Evolutionary conservation across 805 yeast genomes (phyloP).

Genomic region (Saccharomycopsis selenospora): DNA sequence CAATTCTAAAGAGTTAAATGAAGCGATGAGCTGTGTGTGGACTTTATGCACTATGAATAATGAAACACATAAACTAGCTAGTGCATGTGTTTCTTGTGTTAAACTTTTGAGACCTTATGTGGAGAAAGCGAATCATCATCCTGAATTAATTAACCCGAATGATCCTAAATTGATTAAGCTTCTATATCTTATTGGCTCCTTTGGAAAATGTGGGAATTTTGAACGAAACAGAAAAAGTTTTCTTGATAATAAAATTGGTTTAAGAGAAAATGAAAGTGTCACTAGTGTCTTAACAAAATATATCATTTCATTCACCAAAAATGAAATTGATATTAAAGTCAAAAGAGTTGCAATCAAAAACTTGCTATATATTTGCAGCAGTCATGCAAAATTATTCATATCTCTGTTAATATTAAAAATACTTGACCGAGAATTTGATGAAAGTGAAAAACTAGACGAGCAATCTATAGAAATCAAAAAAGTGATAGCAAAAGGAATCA

Average conservation of each 20-base stretch:
- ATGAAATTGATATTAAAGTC: slow-evolving; percentile 28
- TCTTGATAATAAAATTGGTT: slow-evolving; percentile 31
- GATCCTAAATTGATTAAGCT: slow-evolving; percentile 49
- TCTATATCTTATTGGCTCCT: slow-evolving; percentile 56
- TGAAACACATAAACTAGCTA: slow-evolving; percentile 43
- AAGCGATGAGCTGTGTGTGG: slow-evolving; percentile 70
- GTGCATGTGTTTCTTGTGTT: slow-evolving; percentile 60
- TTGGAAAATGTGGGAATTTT: slow-evolving; percentile 65
- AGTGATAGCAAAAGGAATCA: slow-evolving; percentile 49
- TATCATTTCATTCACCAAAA: slow-evolving; percentile 46
- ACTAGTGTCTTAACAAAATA: slow-evolving; percentile 52
- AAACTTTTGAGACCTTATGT: slow-evolving; percentile 42
- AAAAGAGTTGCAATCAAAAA: slow-evolving; percentile 50
- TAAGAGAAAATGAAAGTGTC: slow-evolving; percentile 47
- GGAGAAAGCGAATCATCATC: slow-evolving; percentile 25
- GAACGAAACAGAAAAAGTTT: slow-evolving; percentile 39
- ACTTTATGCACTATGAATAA: slow-evolving; percentile 39
- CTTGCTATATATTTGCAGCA: slow-evolving; percentile 49
- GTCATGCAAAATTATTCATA: slow-evolving; percentile 61
- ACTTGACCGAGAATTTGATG: slow-evolving; percentile 43
- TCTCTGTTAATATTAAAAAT: slow-evolving; percentile 38
- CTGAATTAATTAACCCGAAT: slow-evolving; percentile 6
- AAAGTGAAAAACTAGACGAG: slow-evolving; percentile 10
- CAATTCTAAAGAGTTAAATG: slow-evolving; percentile 52
- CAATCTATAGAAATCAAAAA: slow-evolving; percentile 38